A percentile compares a stretch with the other conserved stretches of the same genome.
phyloP scores from a whole-genome alignment of 495 filamentous ascomycete genomes.

The Penicillium chermesinum region DNA sequence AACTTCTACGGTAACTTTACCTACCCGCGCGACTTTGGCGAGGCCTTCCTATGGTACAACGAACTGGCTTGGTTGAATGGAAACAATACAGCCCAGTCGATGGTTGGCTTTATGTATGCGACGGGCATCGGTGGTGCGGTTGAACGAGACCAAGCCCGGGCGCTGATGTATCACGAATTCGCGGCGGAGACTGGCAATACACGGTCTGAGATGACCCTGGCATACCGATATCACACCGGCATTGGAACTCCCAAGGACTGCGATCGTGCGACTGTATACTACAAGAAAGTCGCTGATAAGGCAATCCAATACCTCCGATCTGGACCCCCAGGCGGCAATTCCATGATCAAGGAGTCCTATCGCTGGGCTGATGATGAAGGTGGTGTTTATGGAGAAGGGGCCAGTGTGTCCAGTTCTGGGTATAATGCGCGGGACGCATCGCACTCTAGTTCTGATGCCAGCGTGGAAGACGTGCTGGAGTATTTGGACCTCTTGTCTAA shows the following conservation, averaged over 20 bases:
- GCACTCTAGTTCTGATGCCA: conserved; percentile 69
- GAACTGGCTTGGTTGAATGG: conserved; percentile 71
- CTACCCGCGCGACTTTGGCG: conserved; percentile 74
- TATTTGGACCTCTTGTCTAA: conserved; percentile 90
- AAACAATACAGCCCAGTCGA: conserved; percentile 87
- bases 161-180: conserved; percentile 90
- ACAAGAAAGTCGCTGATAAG: conserved; percentile 91
- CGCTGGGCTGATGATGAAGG: conserved; percentile 79
- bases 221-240: conserved; percentile 78
- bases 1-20: conserved; percentile 96
- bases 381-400: conserved; percentile 91
- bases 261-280: conserved; percentile 77
- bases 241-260: conserved; percentile 83
- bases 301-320: conserved; percentile 79
- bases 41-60: conserved; percentile 78
- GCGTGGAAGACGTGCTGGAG: conserved; percentile 89
- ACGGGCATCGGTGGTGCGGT: conserved; percentile 84
- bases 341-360: conserved; percentile 69
- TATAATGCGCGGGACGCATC: conserved; percentile 69
- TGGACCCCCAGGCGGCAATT: conserved; percentile 84
- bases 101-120: conserved; percentile 95
- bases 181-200: conserved; percentile 81
- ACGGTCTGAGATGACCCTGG: conserved; percentile 88
- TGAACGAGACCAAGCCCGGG: conserved; percentile 84
- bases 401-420: conserved; percentile 87